A percentile compares a stretch with the other conserved stretches of the same genome.
Evolutionary conservation across 345 rosid species (phyloP).

Genomic region (Populus tremula): DNA sequence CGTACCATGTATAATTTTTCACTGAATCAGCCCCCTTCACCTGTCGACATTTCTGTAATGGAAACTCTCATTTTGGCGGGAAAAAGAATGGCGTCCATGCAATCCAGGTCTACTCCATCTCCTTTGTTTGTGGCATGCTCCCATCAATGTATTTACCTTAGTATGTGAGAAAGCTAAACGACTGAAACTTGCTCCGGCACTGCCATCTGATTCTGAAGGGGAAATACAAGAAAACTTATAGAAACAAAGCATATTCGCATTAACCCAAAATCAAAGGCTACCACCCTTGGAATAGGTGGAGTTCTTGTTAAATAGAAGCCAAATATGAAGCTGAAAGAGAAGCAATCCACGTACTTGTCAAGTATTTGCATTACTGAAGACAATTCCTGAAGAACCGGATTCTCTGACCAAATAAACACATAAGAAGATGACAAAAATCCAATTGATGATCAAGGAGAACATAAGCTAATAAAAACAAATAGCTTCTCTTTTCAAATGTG

Average conservation of each 20-base stretch:
- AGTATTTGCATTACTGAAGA: constrained; percentile 40
- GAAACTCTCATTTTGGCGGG: neutral
- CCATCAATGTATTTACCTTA: too few species aligned
- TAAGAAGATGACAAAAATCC: neutral
- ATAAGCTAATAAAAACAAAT: neutral
- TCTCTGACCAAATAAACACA: constrained; percentile 47
- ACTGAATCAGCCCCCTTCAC: neutral
- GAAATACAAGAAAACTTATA: neutral
- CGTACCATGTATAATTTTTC: neutral
- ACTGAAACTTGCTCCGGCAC: neutral
- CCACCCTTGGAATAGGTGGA: neutral
- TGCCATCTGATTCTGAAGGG: neutral
- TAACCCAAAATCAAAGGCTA: neutral
- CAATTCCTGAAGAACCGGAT: constrained; percentile 82
- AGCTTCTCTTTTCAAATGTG: constrained; percentile 41
- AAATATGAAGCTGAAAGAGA: neutral
- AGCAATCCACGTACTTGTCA: neutral
- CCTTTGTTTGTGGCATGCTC: neutral
- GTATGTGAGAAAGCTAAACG: neutral
- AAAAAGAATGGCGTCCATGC: neutral
- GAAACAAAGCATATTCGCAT: neutral
- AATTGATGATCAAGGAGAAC: neutral
- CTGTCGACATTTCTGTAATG: neutral
- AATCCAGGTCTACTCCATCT: neutral
- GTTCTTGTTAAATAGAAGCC: neutral